Conservation (phyloP, 257 asterid species). For the Henckelia pumila region DNA sequence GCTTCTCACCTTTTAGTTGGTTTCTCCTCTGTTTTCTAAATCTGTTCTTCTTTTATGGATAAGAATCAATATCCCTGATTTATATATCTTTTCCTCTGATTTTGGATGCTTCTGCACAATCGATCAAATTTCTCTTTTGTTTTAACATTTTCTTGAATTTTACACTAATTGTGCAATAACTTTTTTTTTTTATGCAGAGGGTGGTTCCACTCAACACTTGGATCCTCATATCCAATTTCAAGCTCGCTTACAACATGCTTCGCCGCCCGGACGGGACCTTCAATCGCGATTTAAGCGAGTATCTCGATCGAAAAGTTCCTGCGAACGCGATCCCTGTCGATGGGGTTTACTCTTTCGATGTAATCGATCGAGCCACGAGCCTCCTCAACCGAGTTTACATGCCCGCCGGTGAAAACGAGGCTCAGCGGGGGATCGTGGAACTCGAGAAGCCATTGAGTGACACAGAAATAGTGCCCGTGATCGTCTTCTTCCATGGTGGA, state of each 20-base stretch:
- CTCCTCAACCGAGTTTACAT: slow-evolving; percentile 20
- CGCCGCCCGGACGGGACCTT: slow-evolving; percentile 23
- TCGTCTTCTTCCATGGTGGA: slow-evolving; percentile 23
- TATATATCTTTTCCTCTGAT: no score
- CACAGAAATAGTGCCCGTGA: slow-evolving; percentile 11
- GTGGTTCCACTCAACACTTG: slow-evolving; percentile 24
- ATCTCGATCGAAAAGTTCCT: slow-evolving; percentile 20
- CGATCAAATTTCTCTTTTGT: no score
- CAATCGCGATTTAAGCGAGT: slow-evolving; percentile 20
- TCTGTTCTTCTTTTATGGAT: no score
- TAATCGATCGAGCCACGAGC: slow-evolving; percentile 15
- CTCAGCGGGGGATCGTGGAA: slow-evolving; percentile 12
- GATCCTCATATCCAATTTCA: slow-evolving; percentile 26
- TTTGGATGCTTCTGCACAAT: no score
- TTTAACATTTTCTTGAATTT: no score
- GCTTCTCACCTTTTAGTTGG: no score
- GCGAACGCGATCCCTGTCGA: slow-evolving; percentile 12
- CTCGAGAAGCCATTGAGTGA: slow-evolving; percentile 15
- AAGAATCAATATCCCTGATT: no score
- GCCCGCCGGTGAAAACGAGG: slow-evolving; percentile 11
- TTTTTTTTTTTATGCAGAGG: neutral
- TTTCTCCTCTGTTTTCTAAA: no score
- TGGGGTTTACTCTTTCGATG: slow-evolving; percentile 23
- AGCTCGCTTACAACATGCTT: slow-evolving; percentile 17
- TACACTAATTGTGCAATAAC: no score